Evolutionary conservation across 257 asterid genomes (phyloP).

Genomic region (Solanum appendiculatum): DNA sequence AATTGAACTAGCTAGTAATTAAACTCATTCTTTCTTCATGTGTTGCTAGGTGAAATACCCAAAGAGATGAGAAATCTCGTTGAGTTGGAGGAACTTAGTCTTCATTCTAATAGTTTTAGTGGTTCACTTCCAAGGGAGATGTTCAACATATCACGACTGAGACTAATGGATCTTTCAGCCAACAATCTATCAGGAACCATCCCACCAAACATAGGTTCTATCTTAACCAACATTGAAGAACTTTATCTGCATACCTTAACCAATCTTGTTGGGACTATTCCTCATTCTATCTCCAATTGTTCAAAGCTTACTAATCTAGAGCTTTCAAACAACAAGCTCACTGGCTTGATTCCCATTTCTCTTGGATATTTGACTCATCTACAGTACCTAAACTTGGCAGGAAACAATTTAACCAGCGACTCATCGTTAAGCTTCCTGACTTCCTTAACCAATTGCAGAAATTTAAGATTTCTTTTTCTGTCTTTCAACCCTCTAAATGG

Average conservation of each 20-base stretch:
- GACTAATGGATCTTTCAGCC: fast-evolving
- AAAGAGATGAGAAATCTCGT: neutral
- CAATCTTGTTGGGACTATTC: neutral
- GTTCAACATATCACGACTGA: neutral
- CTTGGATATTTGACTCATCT: neutral
- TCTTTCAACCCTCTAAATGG: too few relatives aligned
- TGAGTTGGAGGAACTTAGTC: neutral
- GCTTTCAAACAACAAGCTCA: neutral
- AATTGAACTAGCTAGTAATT: too few relatives aligned
- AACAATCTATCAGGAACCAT: neutral
- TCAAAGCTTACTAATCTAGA: neutral
- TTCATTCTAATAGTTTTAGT: neutral
- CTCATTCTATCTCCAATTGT: slow-evolving; percentile 13
- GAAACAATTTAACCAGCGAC: neutral
- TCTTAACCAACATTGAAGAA: fast-evolving
- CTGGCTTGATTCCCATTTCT: slow-evolving; percentile 12
- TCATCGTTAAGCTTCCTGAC: neutral
- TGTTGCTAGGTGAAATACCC: neutral
- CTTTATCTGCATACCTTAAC: fast-evolving
- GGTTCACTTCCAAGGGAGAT: neutral
- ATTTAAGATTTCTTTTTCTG: neutral
- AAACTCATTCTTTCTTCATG: neutral
- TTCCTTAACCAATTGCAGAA: neutral
- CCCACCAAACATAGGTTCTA: neutral
- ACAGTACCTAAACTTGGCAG: fast-evolving